Evolutionary conservation across 345 rosid species (phyloP).

Genomic region (Sisymbrium altissimum): DNA sequence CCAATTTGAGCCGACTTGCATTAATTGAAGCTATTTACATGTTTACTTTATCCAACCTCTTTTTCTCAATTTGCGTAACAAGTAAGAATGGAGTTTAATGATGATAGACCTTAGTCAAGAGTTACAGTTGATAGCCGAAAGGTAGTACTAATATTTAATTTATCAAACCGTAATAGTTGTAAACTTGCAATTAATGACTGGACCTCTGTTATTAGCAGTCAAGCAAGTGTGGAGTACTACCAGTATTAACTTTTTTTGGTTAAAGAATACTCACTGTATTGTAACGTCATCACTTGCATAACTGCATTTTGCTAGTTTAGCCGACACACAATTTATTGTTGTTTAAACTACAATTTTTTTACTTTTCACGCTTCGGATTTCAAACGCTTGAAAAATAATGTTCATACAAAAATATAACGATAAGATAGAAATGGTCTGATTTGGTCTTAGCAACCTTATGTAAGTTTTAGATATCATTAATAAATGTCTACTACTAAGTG

Average conservation of each 20-base stretch:
- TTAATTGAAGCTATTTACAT: not conserved
- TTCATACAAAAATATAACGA: not conserved
- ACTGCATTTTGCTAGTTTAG: not conserved
- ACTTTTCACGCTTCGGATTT: not conserved
- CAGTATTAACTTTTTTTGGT: too few species aligned
- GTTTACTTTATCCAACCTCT: not conserved
- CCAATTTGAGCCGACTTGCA: not conserved
- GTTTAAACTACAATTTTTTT: too few species aligned
- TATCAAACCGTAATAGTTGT: not conserved
- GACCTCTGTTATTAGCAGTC: not conserved
- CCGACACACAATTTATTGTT: too few species aligned
- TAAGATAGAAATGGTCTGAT: not conserved
- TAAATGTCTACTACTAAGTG: not conserved
- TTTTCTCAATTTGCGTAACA: constrained; percentile 5
- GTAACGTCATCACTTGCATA: not conserved
- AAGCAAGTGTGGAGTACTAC: not conserved
- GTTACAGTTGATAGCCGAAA: not conserved
- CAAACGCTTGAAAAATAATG: not conserved
- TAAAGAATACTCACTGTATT: too few species aligned
- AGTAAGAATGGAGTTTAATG: not conserved
- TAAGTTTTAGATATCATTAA: not conserved
- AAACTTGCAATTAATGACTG: not conserved
- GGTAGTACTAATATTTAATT: not conserved
- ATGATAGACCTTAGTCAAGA: constrained; percentile 8
- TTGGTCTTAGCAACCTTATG: too few species aligned